Conservation (phyloP, 371 early-diverging fungal genomes). For the Lichtheimia hyalospora region DNA sequence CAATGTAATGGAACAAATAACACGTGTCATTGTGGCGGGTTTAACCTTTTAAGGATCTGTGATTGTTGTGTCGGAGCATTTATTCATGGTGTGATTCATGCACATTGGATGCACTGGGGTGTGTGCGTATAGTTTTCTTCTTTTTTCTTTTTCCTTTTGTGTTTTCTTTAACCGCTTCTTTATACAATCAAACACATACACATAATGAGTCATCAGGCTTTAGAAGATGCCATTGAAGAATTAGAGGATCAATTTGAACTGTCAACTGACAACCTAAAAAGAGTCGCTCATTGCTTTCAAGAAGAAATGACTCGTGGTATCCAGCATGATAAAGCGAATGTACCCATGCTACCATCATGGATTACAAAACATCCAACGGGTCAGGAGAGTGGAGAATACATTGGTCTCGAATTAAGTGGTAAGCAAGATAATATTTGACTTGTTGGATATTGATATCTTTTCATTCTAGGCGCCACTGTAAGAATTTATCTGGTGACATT, state of each 20-base stretch:
- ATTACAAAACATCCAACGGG: constrained; percentile 68
- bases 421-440: constrained; percentile 1
- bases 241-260: constrained; percentile 51
- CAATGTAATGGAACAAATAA: too few species aligned
- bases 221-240: constrained; percentile 12
- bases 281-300: constrained; percentile 57
- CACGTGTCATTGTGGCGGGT: too few species aligned
- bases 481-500: constrained; percentile 84
- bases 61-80: constrained; percentile 10
- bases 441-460: neutral
- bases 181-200: neutral
- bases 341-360: constrained; percentile 69
- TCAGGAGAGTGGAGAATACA: constrained; percentile 79
- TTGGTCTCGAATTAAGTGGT: constrained; percentile 94
- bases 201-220: constrained; percentile 1
- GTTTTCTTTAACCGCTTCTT: constrained; percentile 6
- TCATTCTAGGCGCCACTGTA: constrained; percentile 65
- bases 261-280: constrained; percentile 44
- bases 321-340: constrained; percentile 41
- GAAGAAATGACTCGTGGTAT: constrained; percentile 74
- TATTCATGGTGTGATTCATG: neutral
- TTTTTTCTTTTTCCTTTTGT: constrained; percentile 2
- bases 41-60: too few species aligned
- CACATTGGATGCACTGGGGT: constrained; percentile 1
- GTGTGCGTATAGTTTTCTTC: neutral